Evolutionary conservation across 768 basidiomycete species (phyloP).

Genomic region (Boletus sp.): DNA sequence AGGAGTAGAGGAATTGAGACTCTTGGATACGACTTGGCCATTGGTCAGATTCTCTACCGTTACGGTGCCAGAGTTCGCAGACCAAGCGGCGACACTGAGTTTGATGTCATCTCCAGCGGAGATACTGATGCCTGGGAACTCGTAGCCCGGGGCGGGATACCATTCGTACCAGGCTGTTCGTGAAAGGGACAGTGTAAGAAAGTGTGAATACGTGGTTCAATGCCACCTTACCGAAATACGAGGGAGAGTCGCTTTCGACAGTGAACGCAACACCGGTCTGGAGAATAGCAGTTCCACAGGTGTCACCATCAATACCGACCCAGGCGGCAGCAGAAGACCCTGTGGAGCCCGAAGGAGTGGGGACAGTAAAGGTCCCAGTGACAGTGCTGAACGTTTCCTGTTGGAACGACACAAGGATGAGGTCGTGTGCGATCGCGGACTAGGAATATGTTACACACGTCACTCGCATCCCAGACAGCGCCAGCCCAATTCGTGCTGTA

Average conservation of each 20-base stretch:
- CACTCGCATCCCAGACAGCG: neutral
- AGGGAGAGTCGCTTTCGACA: neutral
- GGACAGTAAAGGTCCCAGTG: slow-evolving; percentile 7
- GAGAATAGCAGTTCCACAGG: neutral
- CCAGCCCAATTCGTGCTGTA: slow-evolving; percentile 8
- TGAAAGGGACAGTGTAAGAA: neutral
- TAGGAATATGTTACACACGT: neutral
- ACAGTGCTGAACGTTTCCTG: slow-evolving; percentile 9
- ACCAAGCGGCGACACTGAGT: neutral
- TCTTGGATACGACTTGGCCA: neutral
- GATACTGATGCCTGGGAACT: neutral
- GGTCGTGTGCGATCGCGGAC: neutral
- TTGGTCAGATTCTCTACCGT: slow-evolving; percentile 3
- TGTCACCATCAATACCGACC: slow-evolving; percentile 13
- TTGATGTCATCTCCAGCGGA: slow-evolving; percentile 10
- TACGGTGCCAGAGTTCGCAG: neutral
- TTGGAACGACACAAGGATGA: neutral
- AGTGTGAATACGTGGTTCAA: too few relatives aligned
- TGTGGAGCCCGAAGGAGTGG: neutral
- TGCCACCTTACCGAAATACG: neutral
- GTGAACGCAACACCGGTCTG: slow-evolving; percentile 1
- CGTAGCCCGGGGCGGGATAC: neutral
- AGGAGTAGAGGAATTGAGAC: neutral
- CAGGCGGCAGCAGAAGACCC: slow-evolving; percentile 2
- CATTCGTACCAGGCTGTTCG: slow-evolving; percentile 13